phyloP scores from a whole-genome alignment of 495 filamentous ascomycete genomes.

The Bacidia gigantensis region DNA sequence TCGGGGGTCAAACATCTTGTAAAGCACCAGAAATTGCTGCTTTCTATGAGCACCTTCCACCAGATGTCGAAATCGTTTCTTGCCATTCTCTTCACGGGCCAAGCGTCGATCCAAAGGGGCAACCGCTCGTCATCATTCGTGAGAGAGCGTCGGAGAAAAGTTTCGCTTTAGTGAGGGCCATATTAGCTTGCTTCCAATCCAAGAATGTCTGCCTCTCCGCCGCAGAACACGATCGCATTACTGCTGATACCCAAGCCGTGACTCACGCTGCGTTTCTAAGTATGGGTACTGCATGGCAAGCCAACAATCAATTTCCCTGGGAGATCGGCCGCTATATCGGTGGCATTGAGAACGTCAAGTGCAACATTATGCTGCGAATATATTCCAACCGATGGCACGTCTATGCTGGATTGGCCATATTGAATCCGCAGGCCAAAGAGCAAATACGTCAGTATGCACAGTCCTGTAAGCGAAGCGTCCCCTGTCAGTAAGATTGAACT shows the following conservation, averaged over 20 bases:
- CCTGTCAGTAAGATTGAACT: too few species aligned
- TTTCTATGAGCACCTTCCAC: conserved; percentile 77
- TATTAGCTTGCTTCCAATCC: conserved; percentile 69
- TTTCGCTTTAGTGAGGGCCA: conserved; percentile 60
- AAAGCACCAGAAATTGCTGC: conserved; percentile 93
- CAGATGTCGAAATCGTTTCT: conserved; percentile 84
- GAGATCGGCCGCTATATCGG: conserved; percentile 84
- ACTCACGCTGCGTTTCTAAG: conserved; percentile 93
- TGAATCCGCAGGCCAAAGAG: conserved; percentile 79
- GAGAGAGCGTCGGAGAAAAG: conserved; percentile 72
- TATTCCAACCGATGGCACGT: conserved; percentile 99
- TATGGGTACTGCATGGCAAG: conserved; percentile 95
- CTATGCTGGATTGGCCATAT: conserved; percentile 90
- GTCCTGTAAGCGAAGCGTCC: too few species aligned
- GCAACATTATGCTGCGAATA: conserved; percentile 92
- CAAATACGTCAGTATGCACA: conserved; percentile 90
- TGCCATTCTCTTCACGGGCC: conserved; percentile 96
- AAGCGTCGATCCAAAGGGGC: conserved; percentile 69
- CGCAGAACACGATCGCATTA: conserved; percentile 84
- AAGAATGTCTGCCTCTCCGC: conserved; percentile 77
- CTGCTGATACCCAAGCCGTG: conserved; percentile 93
- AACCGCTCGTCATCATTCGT: conserved; percentile 83
- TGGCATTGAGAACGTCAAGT: conserved; percentile 98
- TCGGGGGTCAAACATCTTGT: conserved; percentile 95
- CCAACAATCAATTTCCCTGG: conserved; percentile 90